Evolutionary conservation across 495 filamentous ascomycete species (phyloP).

Genomic region (Pyronema domesticum): DNA sequence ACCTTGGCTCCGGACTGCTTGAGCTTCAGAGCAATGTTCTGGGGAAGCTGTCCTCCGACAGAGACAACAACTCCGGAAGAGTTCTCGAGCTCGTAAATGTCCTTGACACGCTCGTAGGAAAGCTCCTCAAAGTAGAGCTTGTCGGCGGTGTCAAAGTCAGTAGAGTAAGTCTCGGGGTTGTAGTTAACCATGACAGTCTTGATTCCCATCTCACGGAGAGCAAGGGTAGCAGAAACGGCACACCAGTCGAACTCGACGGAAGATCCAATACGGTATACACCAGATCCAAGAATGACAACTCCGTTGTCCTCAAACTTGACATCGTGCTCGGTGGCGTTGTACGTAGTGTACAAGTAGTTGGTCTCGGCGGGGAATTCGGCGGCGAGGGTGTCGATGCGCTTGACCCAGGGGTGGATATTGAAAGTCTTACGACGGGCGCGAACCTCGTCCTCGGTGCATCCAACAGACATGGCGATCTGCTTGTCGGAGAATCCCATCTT

Average conservation of each 20-base stretch:
- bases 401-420: slow-evolving; percentile 75
- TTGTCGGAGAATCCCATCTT: slow-evolving; percentile 94
- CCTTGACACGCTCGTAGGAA: slow-evolving; percentile 94
- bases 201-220: slow-evolving; percentile 74
- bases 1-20: slow-evolving; percentile 83
- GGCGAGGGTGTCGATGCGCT: slow-evolving; percentile 94
- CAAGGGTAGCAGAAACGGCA: slow-evolving; percentile 80
- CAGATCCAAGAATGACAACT: slow-evolving; percentile 73
- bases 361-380: slow-evolving; percentile 96
- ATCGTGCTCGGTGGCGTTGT: slow-evolving; percentile 91
- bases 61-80: slow-evolving; percentile 83
- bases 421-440: slow-evolving; percentile 70
- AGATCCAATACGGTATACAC: slow-evolving; percentile 91
- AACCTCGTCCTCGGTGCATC: slow-evolving; percentile 73
- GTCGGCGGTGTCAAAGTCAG: slow-evolving; percentile 88
- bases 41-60: slow-evolving; percentile 86
- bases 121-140: slow-evolving; percentile 94
- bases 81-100: slow-evolving; percentile 88
- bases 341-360: slow-evolving; percentile 96
- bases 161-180: slow-evolving; percentile 76
- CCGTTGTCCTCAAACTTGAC: slow-evolving; percentile 90
- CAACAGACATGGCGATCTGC: slow-evolving; percentile 79
- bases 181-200: slow-evolving; percentile 99
- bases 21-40: slow-evolving; percentile 91
- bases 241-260: slow-evolving; percentile 99